Base-by-base conservation (phyloP, 192 early-diverging fungal species). In the Radiomyces spectabilis region DNA sequence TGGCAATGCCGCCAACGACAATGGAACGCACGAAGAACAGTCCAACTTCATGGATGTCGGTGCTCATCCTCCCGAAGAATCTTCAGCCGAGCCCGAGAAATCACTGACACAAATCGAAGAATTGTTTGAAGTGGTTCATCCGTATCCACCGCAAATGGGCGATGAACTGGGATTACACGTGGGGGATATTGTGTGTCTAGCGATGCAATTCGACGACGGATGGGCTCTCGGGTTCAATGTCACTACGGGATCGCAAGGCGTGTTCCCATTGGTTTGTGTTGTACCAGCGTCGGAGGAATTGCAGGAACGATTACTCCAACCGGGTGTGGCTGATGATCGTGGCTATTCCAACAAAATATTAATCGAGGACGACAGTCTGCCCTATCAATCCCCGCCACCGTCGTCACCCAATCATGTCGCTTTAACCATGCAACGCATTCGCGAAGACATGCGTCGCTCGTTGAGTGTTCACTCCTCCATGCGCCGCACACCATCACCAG, bases 191-290 rank as follows among this genome's bases (percentile, higher is more conserved):
- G 79, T 93, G 5, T 80, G 76, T 25, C 47, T 93, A 16, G 74
- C 79, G 13, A 71, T 78, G 59, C 76, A 75, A 18, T 94, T 90
- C 72, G 89, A 92, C 57, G 92, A 94, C 60, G 92, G 92, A 6
- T 94, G 92, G 92, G 91, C 86, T 19, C 73, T 92, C 2, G 92
- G 92, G 22, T 68, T 81, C 48, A 93, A 92, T 68, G 58, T 81
- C 54, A 78, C 72, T 37, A 86, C 87, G 2, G 76, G 80, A 1
- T 32, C 62, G 32, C 80, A 83, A 45, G 92, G 92, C 12, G 87
- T 87, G 0, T 94, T 94, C 80, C 92, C 92, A 9, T 53, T 89
- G 3, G 87, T 88, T 26, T 94, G 92, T 55, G 76, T 93, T 25
- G 19, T 57, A 8, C 48, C 51, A 9, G 51, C 52, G 2, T 48